Percentiles rank a stretch among this genome's conserved stretches.
Conservation (phyloP, 768 basidiomycete genomes). For the Termitomyces titanicus region DNA sequence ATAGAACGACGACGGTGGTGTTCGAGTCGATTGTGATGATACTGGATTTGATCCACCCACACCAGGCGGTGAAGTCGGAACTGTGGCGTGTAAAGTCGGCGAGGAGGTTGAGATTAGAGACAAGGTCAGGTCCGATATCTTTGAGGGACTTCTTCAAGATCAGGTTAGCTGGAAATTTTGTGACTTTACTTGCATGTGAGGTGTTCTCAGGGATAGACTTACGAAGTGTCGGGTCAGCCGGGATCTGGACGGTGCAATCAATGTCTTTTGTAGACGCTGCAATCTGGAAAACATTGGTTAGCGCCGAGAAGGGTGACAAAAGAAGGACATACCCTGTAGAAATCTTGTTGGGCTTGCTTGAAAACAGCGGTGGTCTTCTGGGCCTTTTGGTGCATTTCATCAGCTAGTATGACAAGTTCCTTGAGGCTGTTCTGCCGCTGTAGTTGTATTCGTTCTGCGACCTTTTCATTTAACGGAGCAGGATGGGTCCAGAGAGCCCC, state of each 20-base stretch:
- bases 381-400: slow-evolving; percentile 23
- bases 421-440: slow-evolving; percentile 11
- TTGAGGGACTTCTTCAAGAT: slow-evolving; percentile 31
- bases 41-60: slow-evolving; percentile 22
- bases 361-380: slow-evolving; percentile 23
- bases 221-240: slow-evolving; percentile 33
- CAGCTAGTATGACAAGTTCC: slow-evolving; percentile 21
- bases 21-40: slow-evolving; percentile 6
- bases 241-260: slow-evolving; percentile 26
- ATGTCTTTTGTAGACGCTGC: slow-evolving; percentile 36
- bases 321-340: slow-evolving; percentile 29
- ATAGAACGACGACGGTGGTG: slow-evolving; percentile 10
- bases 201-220: not conserved
- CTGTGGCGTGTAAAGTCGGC: slow-evolving; percentile 26
- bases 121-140: slow-evolving; percentile 34
- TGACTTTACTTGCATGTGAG: not conserved
- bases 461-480: not conserved
- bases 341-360: slow-evolving; percentile 30
- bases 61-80: slow-evolving; percentile 28
- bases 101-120: slow-evolving; percentile 33
- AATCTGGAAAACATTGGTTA: slow-evolving; percentile 23
- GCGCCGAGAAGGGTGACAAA: not conserved
- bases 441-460: not conserved
- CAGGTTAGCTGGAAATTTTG: slow-evolving; percentile 20
- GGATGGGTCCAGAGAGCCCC: slow-evolving; percentile 3